A percentile compares a stretch with the other conserved stretches of the same genome.
These are phyloP conservation scores for Apiospora sp. DNA, from an alignment of 2,329 filamentous ascomycete genomes.

Conservation along the genomic window DNA sequence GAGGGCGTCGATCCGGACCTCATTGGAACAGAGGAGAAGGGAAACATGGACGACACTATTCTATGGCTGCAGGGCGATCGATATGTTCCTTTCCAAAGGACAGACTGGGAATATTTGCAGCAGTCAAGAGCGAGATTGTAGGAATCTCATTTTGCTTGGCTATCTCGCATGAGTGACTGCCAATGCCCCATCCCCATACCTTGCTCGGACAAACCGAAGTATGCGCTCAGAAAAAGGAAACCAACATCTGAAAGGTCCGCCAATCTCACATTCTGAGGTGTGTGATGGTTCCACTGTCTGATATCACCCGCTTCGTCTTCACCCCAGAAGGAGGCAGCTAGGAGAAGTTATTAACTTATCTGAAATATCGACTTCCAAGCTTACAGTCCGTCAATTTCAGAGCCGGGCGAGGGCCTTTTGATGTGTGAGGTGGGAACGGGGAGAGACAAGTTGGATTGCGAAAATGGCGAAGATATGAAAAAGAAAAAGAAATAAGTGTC, in stretches of 20 bases:
- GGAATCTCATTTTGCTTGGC: too few species aligned
- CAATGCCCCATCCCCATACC: neutral
- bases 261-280: too few species aligned
- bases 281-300: too few species aligned
- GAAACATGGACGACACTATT: constrained; percentile 27
- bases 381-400: neutral
- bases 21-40: constrained; percentile 40
- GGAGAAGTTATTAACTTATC: neutral
- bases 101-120: constrained; percentile 43
- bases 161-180: neutral
- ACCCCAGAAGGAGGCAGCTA: neutral
- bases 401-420: neutral
- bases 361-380: too few species aligned
- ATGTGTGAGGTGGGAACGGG: neutral
- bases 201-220: too few species aligned
- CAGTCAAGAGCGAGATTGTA: constrained; percentile 35
- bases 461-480: neutral
- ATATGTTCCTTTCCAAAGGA: constrained; percentile 43
- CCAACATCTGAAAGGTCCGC: too few species aligned
- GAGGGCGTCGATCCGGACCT: constrained; percentile 46
- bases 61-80: constrained; percentile 41
- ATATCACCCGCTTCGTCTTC: too few species aligned
- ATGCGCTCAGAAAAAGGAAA: too few species aligned
- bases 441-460: neutral
- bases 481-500: neutral